These are phyloP conservation scores for Garcia nutans DNA, from an alignment of 345 rosid species.

Conservation along the genomic window DNA sequence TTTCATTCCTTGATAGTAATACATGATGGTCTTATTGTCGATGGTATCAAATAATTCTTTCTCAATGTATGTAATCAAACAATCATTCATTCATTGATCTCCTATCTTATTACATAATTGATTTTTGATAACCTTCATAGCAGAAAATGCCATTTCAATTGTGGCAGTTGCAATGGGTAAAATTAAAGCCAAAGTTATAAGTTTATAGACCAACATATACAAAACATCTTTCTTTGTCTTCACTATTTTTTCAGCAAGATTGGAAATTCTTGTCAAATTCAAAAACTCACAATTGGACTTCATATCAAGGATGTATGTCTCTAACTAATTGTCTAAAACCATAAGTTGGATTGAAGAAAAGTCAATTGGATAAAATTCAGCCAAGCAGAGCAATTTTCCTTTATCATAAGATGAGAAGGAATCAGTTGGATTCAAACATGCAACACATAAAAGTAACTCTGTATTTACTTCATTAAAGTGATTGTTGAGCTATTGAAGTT, in stretches of 20 bases:
- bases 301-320: background rate
- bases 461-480: background rate
- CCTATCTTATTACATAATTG: background rate
- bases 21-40: too few relatives aligned
- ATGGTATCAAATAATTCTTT: too few relatives aligned
- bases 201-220: background rate
- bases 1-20: too few relatives aligned
- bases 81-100: background rate
- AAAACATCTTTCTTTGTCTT: background rate
- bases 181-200: background rate
- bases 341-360: background rate
- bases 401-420: background rate
- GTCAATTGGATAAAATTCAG: background rate
- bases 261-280: background rate
- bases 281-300: background rate
- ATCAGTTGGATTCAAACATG: background rate
- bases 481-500: conserved; percentile 1
- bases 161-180: too few relatives aligned
- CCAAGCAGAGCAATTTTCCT: background rate
- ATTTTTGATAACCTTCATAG: too few relatives aligned
- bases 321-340: background rate
- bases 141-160: too few relatives aligned
- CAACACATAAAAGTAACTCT: background rate
- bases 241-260: background rate
- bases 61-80: too few relatives aligned